Evolutionary conservation across 176 grass and related monocot species (phyloP), one percentile per base, ranked within the genome.

Genomic region (Aegilops tauschii): DNA sequence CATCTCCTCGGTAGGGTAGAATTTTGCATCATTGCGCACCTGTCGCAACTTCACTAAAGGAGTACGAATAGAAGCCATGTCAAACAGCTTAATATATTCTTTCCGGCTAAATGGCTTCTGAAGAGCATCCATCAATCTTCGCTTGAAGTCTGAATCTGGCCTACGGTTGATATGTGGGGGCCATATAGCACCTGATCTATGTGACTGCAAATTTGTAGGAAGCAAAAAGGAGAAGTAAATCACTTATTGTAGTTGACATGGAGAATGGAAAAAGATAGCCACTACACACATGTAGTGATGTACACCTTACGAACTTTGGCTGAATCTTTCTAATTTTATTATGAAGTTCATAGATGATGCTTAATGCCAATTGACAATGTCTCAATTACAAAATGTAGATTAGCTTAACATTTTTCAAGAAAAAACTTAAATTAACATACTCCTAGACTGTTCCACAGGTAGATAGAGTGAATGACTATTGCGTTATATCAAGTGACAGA

Each of bases 91-190:
- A 50, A 84, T 45, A 62, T 91, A 94, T 54, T 98, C 92, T 82
- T 84, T 92, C 62, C 63, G 76, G 68, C 68, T 77, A 80, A 84
- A 87, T 69, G 96, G 92, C 52, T 90, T 68, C 21, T 30, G 32
- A 35, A 95, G 91, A 52, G 78, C 78, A 39, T 86, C 25, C 63
- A 95, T 84, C 58, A 98, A 88, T 76, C 86, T 91, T 45, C 18
- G 69, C 83, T 86, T 95, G 84, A 94, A 98, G 31, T 87, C 75
- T 65, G 96, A 94, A 62, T 87, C 74, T 72, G 90, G 87, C 70
- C 89, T 91, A 37, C 2, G 25, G 84, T 68, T 77, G 69, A 94
- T 89, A 82, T 92, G 89, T 64, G 61, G 32, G 9, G 94, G 90
- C 87, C 88, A 92, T 76, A 88, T 58, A 85, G 68, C 81, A 49